phyloP scores from a whole-genome alignment of 2,329 filamentous ascomycete species.

The Myriosclerotinia scirpicola region DNA sequence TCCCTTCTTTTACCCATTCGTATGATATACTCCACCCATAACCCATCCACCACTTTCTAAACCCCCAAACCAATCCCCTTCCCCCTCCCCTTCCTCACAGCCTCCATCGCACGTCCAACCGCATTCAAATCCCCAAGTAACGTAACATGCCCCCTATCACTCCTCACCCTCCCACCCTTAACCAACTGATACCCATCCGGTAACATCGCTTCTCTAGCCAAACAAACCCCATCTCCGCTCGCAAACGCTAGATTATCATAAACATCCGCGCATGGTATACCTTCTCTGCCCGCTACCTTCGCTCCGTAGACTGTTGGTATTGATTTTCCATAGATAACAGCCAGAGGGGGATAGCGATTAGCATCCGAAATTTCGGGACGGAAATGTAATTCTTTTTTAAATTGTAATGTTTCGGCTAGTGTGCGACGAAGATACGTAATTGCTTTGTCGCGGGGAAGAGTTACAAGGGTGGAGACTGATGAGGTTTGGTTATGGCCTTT shows the following conservation, averaged over 20 bases:
- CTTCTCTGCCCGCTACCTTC: constrained; percentile 69
- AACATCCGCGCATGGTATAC: constrained; percentile 71
- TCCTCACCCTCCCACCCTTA: constrained; percentile 71
- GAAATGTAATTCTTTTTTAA: constrained; percentile 73
- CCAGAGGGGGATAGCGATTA: constrained; percentile 81
- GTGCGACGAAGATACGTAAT: constrained; percentile 72
- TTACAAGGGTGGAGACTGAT: constrained; percentile 39
- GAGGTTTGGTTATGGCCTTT: constrained; percentile 35
- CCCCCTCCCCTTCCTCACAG: constrained; percentile 63
- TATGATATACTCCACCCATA: neutral
- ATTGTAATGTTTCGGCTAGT: constrained; percentile 67
- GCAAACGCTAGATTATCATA: constrained; percentile 88
- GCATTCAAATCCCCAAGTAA: constrained; percentile 82
- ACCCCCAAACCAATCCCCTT: constrained; percentile 71
- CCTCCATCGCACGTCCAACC: constrained; percentile 71
- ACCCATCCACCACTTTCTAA: neutral
- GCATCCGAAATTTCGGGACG: constrained; percentile 54
- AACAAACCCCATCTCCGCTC: constrained; percentile 83
- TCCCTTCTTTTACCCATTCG: neutral
- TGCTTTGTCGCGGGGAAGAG: constrained; percentile 39
- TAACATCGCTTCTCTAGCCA: constrained; percentile 82
- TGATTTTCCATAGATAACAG: constrained; percentile 82
- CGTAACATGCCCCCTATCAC: constrained; percentile 83
- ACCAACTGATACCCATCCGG: constrained; percentile 76
- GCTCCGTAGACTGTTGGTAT: constrained; percentile 84